Conservation (phyloP, 1,284 basidiomycete species). For the Malassezia sympodialis region DNA sequence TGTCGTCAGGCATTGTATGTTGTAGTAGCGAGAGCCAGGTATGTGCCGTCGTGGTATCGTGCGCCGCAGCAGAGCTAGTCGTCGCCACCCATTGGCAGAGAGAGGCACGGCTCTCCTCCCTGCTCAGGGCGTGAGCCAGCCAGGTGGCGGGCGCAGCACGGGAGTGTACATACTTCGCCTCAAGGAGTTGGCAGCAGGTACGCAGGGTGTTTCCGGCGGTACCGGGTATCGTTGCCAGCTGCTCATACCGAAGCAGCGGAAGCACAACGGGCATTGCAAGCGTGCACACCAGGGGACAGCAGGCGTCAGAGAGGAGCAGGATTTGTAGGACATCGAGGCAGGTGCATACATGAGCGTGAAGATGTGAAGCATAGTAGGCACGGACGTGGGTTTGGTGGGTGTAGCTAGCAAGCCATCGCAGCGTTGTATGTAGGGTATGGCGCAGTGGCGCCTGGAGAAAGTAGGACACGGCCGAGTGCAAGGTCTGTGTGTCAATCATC, state of each 20-base stretch:
- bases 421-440: neutral
- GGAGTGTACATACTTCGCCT: neutral
- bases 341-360: neutral
- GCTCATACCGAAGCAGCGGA: neutral
- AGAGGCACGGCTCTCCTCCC: neutral
- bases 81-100: neutral
- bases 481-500: neutral
- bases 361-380: neutral
- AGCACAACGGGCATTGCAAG: neutral
- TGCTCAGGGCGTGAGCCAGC: neutral
- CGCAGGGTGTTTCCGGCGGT: neutral
- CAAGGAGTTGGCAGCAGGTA: neutral
- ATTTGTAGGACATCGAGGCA: neutral
- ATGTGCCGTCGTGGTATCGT: neutral
- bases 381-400: neutral
- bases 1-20: neutral
- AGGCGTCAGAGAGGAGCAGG: neutral
- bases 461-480: constrained; percentile 4
- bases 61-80: neutral
- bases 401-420: constrained; percentile 6
- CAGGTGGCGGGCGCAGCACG: neutral
- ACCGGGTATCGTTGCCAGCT: neutral
- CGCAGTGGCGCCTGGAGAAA: constrained; percentile 7
- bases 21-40: neutral
- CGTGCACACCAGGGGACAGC: neutral